phyloP scores from a whole-genome alignment of 495 filamentous ascomycete genomes.

The Hypomontagnella submonticulosa region DNA sequence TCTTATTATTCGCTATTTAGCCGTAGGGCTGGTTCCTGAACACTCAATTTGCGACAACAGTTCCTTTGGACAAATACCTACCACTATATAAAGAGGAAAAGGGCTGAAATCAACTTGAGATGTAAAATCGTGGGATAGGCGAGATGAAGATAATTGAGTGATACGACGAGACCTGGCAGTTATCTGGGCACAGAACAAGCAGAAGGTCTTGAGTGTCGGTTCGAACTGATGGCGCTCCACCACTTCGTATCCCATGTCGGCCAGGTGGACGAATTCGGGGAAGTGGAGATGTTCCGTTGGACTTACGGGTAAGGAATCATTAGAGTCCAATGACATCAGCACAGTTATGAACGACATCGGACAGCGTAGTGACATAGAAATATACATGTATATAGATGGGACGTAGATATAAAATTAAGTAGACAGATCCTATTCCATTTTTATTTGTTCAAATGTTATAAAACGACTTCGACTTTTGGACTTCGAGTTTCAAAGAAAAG shows the following conservation, averaged over 20 bases:
- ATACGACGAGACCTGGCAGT: neutral
- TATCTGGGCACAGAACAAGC: too few species aligned
- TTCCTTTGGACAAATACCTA: neutral
- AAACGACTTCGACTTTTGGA: too few species aligned
- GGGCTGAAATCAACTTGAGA: conserved; percentile 6
- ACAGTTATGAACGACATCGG: neutral
- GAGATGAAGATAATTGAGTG: neutral
- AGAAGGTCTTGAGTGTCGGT: too few species aligned
- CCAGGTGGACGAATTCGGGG: neutral
- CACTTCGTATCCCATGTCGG: too few species aligned
- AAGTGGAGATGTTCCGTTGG: too few species aligned
- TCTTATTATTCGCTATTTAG: conserved; percentile 30
- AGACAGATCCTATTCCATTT: too few species aligned
- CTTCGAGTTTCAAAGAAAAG: neutral
- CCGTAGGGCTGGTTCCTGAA: conserved; percentile 43
- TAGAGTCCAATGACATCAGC: neutral
- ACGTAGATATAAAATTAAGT: neutral
- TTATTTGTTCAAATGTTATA: too few species aligned
- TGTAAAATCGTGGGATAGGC: neutral
- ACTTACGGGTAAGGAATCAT: too few species aligned
- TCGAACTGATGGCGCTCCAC: too few species aligned
- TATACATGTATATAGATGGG: neutral
- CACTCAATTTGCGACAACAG: neutral
- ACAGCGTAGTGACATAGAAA: neutral
- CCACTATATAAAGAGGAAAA: neutral